Evolutionary conservation across 2,329 filamentous ascomycete genomes (phyloP), one percentile per base, ranked within the genome.

Genomic region (Sclerotinia nivalis): DNA sequence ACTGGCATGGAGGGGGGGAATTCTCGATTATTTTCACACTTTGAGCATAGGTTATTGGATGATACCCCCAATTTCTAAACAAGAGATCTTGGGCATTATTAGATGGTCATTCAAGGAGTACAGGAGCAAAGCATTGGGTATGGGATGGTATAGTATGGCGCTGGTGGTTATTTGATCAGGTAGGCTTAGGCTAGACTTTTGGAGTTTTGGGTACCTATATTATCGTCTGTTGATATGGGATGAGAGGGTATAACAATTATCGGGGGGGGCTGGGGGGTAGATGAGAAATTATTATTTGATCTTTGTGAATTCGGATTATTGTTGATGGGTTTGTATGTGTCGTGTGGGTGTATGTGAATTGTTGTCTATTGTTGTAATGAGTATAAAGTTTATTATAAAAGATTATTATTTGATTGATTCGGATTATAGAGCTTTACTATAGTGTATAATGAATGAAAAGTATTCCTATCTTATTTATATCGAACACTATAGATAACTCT

Each of bases 1-100:
- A n/a, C 4, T 45, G 43, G 43, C 15, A 22, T n/a, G 25, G 59
- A 49, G 59, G 47, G 28, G 12, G 20, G 20, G 4, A 20, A 15
- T 49, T n/a, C 20, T 13, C 13, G 9, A n/a, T 22, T n/a, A 12
- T 61, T 47, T 47, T 18, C 20, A 25, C 15, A n/a, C n/a, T 49
- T n/a, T 22, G 40, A 45, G 25, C 18, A 47, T 45, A 73, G 1
- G 43, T 22, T 15, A 28, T 34, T 62, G 43, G 59, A 62, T 47
- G 59, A 62, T 62, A 49, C 43, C 59, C 25, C 43, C 45, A 15
- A 49, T 47, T 62, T 62, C 28, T 25, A 15, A 31, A 15, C 45
- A 25, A 7, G 10, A 49, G 52, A 34, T 55, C n/a, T 49, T 62
- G 59, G 43, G 59, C 59, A 62, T 62, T 62, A 62, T 62, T 49